phyloP scores from a whole-genome alignment of 108 stramenopile genomes.

The Conticribra weissflogii region DNA sequence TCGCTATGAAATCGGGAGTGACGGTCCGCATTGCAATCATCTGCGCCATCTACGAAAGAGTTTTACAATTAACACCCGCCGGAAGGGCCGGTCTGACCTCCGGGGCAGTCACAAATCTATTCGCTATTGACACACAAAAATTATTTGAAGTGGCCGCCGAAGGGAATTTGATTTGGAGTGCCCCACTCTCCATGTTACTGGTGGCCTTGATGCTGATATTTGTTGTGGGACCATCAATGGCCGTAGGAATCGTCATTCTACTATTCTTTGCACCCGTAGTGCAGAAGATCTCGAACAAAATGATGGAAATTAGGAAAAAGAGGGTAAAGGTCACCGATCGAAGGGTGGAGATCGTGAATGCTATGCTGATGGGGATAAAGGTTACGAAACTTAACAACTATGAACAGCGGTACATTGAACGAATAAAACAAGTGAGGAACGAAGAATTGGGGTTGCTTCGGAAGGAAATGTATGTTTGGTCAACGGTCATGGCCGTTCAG shows the following conservation, averaged over 20 bases:
- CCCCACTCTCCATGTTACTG: slow-evolving; percentile 74
- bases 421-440: slow-evolving; percentile 51
- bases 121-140: slow-evolving; percentile 88
- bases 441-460: slow-evolving; percentile 59
- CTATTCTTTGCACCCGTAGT: slow-evolving; percentile 76
- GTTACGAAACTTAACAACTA: slow-evolving; percentile 83
- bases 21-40: slow-evolving; percentile 60
- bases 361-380: slow-evolving; percentile 78
- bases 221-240: slow-evolving; percentile 68
- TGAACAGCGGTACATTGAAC: slow-evolving; percentile 58
- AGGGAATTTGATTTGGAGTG: slow-evolving; percentile 87
- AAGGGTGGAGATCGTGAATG: slow-evolving; percentile 68
- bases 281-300: slow-evolving; percentile 52
- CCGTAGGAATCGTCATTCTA: slow-evolving; percentile 73
- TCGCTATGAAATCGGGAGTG: slow-evolving; percentile 69
- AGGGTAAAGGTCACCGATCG: slow-evolving; percentile 72
- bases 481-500: slow-evolving; percentile 69
- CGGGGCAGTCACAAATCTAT: slow-evolving; percentile 75
- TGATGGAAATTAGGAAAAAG: slow-evolving; percentile 66
- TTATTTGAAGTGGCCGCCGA: slow-evolving; percentile 83
- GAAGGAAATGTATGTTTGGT: slow-evolving; percentile 76
- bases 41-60: slow-evolving; percentile 61
- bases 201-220: slow-evolving; percentile 71
- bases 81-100: slow-evolving; percentile 70
- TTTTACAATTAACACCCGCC: slow-evolving; percentile 60